Base-by-base conservation (phyloP, 2,329 filamentous ascomycete species). In the Alternaria ventricosa region DNA sequence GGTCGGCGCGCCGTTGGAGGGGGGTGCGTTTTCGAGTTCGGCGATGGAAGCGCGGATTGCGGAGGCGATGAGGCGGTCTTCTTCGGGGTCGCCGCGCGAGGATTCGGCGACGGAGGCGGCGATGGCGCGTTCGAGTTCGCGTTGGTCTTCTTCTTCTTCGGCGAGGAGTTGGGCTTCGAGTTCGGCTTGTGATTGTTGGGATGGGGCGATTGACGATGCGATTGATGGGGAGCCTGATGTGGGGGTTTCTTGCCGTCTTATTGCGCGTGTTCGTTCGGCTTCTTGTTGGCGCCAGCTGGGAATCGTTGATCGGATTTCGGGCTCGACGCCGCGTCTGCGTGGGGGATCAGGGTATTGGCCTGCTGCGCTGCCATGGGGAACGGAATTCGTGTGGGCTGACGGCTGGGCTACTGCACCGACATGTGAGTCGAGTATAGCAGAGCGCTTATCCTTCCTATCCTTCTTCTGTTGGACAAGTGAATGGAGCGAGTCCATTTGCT, bases 61-160 rank as follows among this genome's bases (percentile, higher is more conserved):
- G 20, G 87, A 84, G 74, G 94, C 92, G 51, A 96, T 85, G 62
- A 87, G 83, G 22, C 85, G 85, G 72, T 96, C 93, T 76, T 96
- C 91, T 20, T 88, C 84, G 0, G 84, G 75, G 66, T 95, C 85
- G 11, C 92, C 92, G 1, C 82, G 85, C 0, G 91, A 94, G 0
- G 91, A 93, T 73, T 91, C 87, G 8, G 83, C 82, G 1, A 96
- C 90, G 1, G 78, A 80, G 3, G 74, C 84, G 57, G 85, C 86
- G 61, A 96, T 95, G 1, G 92, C 92, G 45, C 86, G 83, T 75
- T 95, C 92, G 45, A 93, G 86, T 60, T 91, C 90, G 3, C 85
- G 84, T 33, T 87, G 84, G n/a, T 87, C 82, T 6, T 75, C 78
- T 46, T 80, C 77, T 53, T 79, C 77, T 65, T 73, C 66, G 10